These are phyloP conservation scores for Rhizoctonia solani DNA, from an alignment of 1,284 basidiomycete species.

Conservation along the genomic window DNA sequence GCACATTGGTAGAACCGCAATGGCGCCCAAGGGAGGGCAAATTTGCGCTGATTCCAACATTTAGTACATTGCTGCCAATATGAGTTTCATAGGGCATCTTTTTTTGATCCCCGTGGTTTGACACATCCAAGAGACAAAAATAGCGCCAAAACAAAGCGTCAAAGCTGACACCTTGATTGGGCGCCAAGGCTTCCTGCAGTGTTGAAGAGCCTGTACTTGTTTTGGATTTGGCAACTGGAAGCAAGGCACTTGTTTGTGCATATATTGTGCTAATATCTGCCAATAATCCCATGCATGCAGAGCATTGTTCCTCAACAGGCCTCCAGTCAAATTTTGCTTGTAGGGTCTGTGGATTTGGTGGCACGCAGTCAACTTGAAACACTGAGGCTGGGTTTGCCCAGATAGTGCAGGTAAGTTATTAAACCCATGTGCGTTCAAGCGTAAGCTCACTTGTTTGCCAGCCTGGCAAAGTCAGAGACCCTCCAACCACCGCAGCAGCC, in stretches of 20 bases:
- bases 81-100: too few relatives aligned
- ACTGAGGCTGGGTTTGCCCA: not conserved
- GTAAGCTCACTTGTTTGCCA: too few relatives aligned
- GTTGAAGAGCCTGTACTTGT: not conserved
- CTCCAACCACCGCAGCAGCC: not conserved
- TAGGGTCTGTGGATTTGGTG: not conserved
- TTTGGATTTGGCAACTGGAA: not conserved
- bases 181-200: too few relatives aligned
- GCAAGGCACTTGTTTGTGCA: not conserved
- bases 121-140: too few relatives aligned
- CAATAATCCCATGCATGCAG: slow-evolving; percentile 7
- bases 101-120: too few relatives aligned
- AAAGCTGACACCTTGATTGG: too few relatives aligned
- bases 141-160: too few relatives aligned
- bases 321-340: not conserved
- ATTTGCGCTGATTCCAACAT: too few relatives aligned
- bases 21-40: too few relatives aligned
- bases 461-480: too few relatives aligned
- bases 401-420: slow-evolving; percentile 23
- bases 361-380: not conserved
- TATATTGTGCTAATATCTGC: not conserved
- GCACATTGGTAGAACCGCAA: too few relatives aligned
- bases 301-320: not conserved
- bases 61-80: too few relatives aligned
- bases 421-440: not conserved